Percentiles rank a stretch among this genome's conserved stretches.
Evolutionary conservation across 2,329 filamentous ascomycete genomes (phyloP).

Genomic region (Trichoderma aggressivum): DNA sequence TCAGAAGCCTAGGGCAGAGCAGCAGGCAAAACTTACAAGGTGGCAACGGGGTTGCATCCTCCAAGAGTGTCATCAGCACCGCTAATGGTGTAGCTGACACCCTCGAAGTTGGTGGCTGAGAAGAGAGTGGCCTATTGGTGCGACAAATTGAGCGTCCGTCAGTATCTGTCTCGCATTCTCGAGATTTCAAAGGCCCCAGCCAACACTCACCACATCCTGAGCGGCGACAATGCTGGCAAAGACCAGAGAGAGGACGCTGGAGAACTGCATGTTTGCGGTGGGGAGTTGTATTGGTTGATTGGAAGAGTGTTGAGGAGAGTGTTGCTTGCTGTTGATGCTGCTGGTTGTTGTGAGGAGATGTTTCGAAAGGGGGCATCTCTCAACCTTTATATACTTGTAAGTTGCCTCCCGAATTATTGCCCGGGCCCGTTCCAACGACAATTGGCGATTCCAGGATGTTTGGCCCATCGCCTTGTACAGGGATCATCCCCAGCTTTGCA

Average conservation of each 20-base stretch:
- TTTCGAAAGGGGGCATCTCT: background rate
- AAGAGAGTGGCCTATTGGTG: background rate
- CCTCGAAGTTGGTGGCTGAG: background rate
- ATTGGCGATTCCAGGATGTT: background rate
- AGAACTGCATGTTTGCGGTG: constrained; percentile 3
- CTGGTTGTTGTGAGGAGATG: background rate
- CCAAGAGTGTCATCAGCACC: background rate
- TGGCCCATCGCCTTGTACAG: background rate
- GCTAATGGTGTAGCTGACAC: background rate
- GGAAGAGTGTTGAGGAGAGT: background rate
- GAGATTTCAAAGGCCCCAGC: background rate
- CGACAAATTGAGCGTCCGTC: background rate
- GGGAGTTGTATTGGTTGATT: background rate
- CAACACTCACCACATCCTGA: background rate
- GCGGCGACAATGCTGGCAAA: background rate
- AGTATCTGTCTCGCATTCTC: too few species aligned
- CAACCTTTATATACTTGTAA: background rate
- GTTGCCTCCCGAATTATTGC: background rate
- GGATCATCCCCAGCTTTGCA: background rate
- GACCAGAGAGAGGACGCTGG: background rate
- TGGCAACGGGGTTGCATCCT: background rate
- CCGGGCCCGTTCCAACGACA: background rate
- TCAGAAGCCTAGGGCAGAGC: background rate
- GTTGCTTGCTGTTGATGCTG: background rate
- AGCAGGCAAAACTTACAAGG: background rate